phyloP scores from a whole-genome alignment of 2,329 filamentous ascomycete genomes.

The Purpureocillium takamizusanense region DNA sequence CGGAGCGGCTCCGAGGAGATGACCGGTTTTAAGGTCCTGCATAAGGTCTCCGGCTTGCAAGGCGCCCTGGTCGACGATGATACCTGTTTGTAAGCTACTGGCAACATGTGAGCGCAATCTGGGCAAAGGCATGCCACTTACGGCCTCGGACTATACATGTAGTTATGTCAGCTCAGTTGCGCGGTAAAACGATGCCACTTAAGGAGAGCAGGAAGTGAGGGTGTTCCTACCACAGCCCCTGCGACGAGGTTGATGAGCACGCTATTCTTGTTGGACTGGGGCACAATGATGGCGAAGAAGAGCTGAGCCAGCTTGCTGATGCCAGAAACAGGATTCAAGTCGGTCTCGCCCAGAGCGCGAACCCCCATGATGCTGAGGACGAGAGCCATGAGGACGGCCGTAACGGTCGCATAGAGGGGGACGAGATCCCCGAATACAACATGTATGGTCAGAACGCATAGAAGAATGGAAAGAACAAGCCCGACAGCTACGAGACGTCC shows the following conservation, averaged over 20 bases:
- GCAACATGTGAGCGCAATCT: background rate
- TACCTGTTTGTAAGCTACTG: background rate
- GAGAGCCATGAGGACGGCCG: conserved; percentile 78
- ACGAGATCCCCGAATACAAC: conserved; percentile 77
- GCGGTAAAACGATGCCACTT: background rate
- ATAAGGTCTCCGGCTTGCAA: conserved; percentile 93
- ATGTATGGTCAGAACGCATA: conserved; percentile 77
- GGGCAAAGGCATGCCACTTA: conserved; percentile 11
- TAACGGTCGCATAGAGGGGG: conserved; percentile 64
- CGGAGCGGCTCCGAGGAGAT: conserved; percentile 83
- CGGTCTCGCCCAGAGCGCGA: conserved; percentile 67
- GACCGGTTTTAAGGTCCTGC: conserved; percentile 94
- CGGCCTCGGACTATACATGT: conserved; percentile 27
- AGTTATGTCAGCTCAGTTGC: background rate
- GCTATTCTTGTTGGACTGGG: conserved; percentile 68
- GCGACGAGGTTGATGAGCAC: conserved; percentile 94
- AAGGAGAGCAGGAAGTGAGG: background rate
- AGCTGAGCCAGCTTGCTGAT: conserved; percentile 96
- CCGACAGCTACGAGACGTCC: conserved; percentile 63
- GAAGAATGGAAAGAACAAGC: conserved; percentile 62
- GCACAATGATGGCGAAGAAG: conserved; percentile 86
- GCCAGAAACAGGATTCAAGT: conserved; percentile 90
- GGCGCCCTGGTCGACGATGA: conserved; percentile 43
- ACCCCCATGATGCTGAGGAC: conserved; percentile 68
- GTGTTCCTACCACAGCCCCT: conserved; percentile 58